Percentiles rank a stretch among this genome's conserved stretches.
phyloP scores from a whole-genome alignment of 139 green algal species.

The Chlamydomonas sp. region DNA sequence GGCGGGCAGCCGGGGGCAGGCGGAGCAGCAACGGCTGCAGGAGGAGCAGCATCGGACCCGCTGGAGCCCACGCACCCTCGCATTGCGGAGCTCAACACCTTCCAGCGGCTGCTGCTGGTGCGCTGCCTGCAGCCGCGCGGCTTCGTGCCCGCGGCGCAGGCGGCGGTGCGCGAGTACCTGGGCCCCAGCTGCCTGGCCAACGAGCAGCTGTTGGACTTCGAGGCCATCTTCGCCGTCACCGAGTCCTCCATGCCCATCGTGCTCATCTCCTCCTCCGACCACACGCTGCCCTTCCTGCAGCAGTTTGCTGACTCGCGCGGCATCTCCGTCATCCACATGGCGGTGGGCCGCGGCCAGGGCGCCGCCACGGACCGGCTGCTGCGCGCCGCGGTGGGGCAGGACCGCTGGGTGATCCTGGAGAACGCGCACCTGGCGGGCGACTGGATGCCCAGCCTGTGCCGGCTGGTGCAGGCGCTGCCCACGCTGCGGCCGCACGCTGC shows the following conservation, averaged over 20 bases:
- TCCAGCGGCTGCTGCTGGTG: conserved; percentile 53
- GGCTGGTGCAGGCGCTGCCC: conserved; percentile 53
- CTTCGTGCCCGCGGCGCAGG: conserved; percentile 40
- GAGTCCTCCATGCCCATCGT: conserved; percentile 45
- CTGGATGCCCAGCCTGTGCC: conserved; percentile 75
- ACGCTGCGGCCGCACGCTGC: conserved; percentile 52
- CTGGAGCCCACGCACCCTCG: conserved; percentile 4
- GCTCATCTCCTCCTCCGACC: conserved; percentile 42
- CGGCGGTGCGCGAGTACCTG: conserved; percentile 30
- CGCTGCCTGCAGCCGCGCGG: conserved; percentile 51
- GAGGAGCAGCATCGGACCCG: background rate
- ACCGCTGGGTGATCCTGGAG: conserved; percentile 77
- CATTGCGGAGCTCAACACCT: conserved; percentile 39
- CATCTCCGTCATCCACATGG: conserved; percentile 48
- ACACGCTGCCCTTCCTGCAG: conserved; percentile 51
- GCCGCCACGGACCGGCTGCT: conserved; percentile 47
- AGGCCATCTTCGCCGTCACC: conserved; percentile 37
- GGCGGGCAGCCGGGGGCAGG: too few relatives aligned
- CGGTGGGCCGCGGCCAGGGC: conserved; percentile 52
- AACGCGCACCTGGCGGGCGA: conserved; percentile 77
- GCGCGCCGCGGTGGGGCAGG: conserved; percentile 27
- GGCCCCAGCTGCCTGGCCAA: conserved; percentile 42
- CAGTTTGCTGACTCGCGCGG: conserved; percentile 48
- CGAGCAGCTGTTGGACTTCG: conserved; percentile 47
- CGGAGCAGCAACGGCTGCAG: too few relatives aligned